Evolutionary conservation across 2,329 filamentous ascomycete genomes (phyloP).

Genomic region (Ceratocystis harringtonii): DNA sequence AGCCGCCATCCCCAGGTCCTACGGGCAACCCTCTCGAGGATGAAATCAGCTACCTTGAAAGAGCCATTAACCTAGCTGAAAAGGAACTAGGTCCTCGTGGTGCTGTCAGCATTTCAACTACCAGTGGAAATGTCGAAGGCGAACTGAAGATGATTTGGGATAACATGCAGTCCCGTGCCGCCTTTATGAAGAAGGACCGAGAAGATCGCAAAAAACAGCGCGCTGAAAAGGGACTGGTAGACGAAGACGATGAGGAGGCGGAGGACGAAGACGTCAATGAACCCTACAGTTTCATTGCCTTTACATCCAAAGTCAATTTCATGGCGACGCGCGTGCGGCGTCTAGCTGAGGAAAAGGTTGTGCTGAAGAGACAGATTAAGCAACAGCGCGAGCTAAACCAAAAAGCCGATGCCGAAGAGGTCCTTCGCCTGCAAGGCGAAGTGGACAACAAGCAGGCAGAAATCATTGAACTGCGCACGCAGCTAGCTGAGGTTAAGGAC

Average conservation of each 20-base stretch:
- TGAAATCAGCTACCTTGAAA: constrained; percentile 54
- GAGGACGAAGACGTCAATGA: constrained; percentile 47
- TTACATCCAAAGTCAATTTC: constrained; percentile 64
- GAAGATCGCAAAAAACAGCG: constrained; percentile 38
- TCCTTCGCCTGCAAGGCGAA: constrained; percentile 23
- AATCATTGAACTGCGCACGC: constrained; percentile 16
- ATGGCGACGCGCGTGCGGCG: constrained; percentile 62
- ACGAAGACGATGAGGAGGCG: constrained; percentile 46
- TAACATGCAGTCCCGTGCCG: constrained; percentile 36
- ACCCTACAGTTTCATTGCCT: constrained; percentile 57
- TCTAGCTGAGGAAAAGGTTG: constrained; percentile 74
- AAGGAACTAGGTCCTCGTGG: constrained; percentile 15
- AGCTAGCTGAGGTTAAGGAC: constrained; percentile 17
- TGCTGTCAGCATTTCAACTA: constrained; percentile 17
- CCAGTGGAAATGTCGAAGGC: constrained; percentile 42
- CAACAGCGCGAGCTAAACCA: constrained; percentile 87
- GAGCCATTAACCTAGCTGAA: constrained; percentile 25
- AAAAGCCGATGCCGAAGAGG: constrained; percentile 62
- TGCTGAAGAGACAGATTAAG: constrained; percentile 82
- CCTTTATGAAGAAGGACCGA: constrained; percentile 39
- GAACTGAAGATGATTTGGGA: constrained; percentile 43
- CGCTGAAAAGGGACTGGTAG: constrained; percentile 40
- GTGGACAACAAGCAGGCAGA: constrained; percentile 17
- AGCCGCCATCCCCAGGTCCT: constrained; percentile 43
- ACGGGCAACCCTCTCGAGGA: constrained; percentile 44